These are phyloP conservation scores for Neocatenulostroma microsporum DNA, from an alignment of 2,329 filamentous ascomycete species.

Conservation along the genomic window DNA sequence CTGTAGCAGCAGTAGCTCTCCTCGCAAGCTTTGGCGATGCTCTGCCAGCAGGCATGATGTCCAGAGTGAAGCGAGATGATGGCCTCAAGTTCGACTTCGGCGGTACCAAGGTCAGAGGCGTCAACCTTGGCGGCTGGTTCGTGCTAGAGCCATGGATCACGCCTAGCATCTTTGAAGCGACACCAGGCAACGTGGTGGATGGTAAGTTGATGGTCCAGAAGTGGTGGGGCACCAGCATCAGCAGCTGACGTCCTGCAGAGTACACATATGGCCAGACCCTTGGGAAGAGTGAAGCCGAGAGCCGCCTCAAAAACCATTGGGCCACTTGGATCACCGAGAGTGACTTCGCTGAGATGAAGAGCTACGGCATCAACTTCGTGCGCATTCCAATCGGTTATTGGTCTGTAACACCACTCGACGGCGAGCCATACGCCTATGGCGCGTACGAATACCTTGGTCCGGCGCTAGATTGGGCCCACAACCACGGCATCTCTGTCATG, in stretches of 20 bases:
- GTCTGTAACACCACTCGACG: conserved; percentile 48
- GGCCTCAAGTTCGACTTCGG: conserved; percentile 46
- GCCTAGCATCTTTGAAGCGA: conserved; percentile 50
- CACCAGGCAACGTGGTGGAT: conserved; percentile 45
- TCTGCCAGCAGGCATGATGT: conserved; percentile 16
- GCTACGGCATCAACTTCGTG: conserved; percentile 33
- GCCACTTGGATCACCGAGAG: conserved; percentile 32
- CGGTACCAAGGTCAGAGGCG: conserved; percentile 51
- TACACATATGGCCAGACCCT: conserved; percentile 34
- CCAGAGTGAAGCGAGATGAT: conserved; percentile 15
- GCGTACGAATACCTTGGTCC: conserved; percentile 41
- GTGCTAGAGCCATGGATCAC: conserved; percentile 59
- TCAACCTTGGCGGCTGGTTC: conserved; percentile 58
- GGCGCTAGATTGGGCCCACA: conserved; percentile 48
- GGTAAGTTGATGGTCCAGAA: conserved; percentile 23
- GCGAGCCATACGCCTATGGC: conserved; percentile 41
- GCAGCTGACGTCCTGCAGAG: conserved; percentile 13
- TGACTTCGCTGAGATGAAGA: conserved; percentile 36
- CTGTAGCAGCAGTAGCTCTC: conserved; percentile 18
- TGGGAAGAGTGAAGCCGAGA: conserved; percentile 35
- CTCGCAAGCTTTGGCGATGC: conserved; percentile 18
- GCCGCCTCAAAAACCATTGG: conserved; percentile 38
- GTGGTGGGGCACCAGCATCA: neutral
- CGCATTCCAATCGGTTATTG: conserved; percentile 49
- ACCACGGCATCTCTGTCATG: conserved; percentile 54